Evolutionary conservation across 768 basidiomycete genomes (phyloP).

Genomic region (Cyclocybe cylindracea): DNA sequence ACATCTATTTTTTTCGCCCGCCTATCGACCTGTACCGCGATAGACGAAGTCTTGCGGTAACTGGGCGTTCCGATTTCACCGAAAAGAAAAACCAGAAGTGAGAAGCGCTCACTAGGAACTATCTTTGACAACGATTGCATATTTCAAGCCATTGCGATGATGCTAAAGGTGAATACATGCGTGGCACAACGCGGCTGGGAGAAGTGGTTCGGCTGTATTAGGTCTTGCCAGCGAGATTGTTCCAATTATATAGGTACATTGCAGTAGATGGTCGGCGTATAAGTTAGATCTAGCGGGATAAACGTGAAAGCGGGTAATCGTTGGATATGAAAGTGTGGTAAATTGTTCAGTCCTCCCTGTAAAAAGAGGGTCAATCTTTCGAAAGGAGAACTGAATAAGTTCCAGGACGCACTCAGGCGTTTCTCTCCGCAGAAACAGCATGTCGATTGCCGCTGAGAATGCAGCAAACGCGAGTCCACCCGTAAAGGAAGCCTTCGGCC

Average conservation of each 20-base stretch:
- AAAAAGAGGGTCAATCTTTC: conserved; percentile 2
- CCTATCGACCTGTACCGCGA: too few species aligned
- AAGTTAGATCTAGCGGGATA: conserved; percentile 21
- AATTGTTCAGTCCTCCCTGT: conserved; percentile 39
- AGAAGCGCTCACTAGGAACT: too few species aligned
- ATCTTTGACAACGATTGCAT: too few species aligned
- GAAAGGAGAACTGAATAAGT: background rate
- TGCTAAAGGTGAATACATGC: too few species aligned
- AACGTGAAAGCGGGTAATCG: background rate
- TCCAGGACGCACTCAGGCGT: conserved; percentile 55
- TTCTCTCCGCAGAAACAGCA: conserved; percentile 74
- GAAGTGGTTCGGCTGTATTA: too few species aligned
- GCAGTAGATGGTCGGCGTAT: conserved; percentile 13
- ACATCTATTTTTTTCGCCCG: too few species aligned
- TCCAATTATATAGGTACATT: conserved; percentile 29
- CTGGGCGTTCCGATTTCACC: too few species aligned
- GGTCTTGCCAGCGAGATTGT: conserved; percentile 1
- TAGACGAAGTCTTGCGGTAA: too few species aligned
- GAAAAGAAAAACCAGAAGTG: too few species aligned
- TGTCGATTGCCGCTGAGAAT: conserved; percentile 90
- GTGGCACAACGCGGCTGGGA: too few species aligned
- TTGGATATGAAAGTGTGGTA: background rate
- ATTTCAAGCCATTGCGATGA: too few species aligned
- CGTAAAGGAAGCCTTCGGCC: conserved; percentile 82
- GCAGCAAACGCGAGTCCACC: conserved; percentile 92